Evolutionary conservation across 805 yeast species (phyloP).

Genomic region (Saturnispora gosingensis): DNA sequence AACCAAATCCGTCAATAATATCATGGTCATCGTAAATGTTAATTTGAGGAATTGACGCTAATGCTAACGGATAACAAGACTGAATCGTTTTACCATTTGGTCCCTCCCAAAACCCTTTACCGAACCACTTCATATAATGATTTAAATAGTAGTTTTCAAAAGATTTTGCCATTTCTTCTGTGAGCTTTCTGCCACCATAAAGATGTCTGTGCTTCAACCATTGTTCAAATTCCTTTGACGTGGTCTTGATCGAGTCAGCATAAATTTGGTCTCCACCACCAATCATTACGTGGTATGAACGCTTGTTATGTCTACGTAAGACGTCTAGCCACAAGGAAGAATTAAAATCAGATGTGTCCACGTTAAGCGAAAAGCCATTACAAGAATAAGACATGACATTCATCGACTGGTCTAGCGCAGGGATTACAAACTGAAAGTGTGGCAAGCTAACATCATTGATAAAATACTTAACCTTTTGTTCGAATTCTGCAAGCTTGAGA

Average conservation of each 20-base stretch:
- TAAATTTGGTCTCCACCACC: slow-evolving; percentile 98
- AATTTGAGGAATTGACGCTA: slow-evolving; percentile 76
- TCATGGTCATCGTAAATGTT: slow-evolving; percentile 94
- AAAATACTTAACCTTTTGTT: slow-evolving; percentile 55
- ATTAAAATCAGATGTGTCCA: slow-evolving; percentile 56
- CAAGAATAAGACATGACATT: slow-evolving; percentile 80
- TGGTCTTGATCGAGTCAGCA: slow-evolving; percentile 66
- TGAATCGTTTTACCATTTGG: slow-evolving; percentile 57
- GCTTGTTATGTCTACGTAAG: slow-evolving; percentile 47
- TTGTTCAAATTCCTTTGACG: slow-evolving; percentile 41
- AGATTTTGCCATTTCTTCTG: slow-evolving; percentile 42
- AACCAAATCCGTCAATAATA: slow-evolving; percentile 93
- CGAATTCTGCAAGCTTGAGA: slow-evolving; percentile 37
- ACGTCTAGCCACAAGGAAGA: slow-evolving; percentile 87
- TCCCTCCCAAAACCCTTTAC: slow-evolving; percentile 80
- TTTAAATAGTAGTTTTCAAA: slow-evolving; percentile 59
- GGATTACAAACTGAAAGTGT: slow-evolving; percentile 59
- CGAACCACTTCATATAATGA: slow-evolving; percentile 83
- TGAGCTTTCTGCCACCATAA: slow-evolving; percentile 31
- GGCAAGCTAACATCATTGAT: slow-evolving; percentile 36
- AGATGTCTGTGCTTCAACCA: slow-evolving; percentile 57
- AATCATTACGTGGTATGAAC: slow-evolving; percentile 77
- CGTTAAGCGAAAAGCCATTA: slow-evolving; percentile 77
- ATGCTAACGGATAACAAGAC: slow-evolving; percentile 57
- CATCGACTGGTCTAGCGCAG: slow-evolving; percentile 57